phyloP scores from a whole-genome alignment of 306 rosid genomes.

The Cicer judaicum region DNA sequence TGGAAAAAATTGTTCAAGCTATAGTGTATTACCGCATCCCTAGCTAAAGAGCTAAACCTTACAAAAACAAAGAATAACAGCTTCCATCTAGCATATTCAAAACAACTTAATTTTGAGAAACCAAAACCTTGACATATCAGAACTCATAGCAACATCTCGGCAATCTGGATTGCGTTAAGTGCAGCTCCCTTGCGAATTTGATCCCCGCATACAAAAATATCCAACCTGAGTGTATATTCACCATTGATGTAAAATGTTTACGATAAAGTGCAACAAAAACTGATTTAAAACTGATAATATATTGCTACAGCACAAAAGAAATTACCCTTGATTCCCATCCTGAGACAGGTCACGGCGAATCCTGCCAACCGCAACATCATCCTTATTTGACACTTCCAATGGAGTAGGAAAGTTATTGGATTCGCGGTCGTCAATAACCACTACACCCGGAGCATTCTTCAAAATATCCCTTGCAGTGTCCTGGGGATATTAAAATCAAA shows the following conservation, averaged over 20 bases:
- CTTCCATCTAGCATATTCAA: conserved; percentile 45
- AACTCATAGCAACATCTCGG: conserved; percentile 83
- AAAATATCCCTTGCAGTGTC: conserved; percentile 81
- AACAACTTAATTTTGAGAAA: conserved; percentile 20
- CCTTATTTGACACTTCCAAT: conserved; percentile 89
- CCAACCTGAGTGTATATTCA: conserved; percentile 64
- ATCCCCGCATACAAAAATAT: conserved; percentile 94
- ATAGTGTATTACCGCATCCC: conserved; percentile 9
- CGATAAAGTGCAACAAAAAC: not conserved
- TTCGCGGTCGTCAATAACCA: conserved; percentile 81
- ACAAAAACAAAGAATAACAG: conserved; percentile 21
- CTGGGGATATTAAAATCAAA: conserved; percentile 50
- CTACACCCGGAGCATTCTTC: conserved; percentile 84
- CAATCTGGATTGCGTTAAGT: conserved; percentile 95
- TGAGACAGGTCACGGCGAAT: conserved; percentile 90
- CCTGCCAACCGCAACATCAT: conserved; percentile 91
- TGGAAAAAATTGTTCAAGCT: conserved; percentile 14
- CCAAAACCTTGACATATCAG: conserved; percentile 24
- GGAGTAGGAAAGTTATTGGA: conserved; percentile 93
- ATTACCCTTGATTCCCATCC: conserved; percentile 84
- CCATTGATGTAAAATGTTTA: conserved; percentile 44
- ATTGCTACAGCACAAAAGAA: not conserved
- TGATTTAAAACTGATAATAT: conserved; percentile 11
- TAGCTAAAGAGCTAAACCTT: conserved; percentile 32
- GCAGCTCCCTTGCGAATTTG: conserved; percentile 99